Base-by-base conservation (phyloP, 176 grass and related monocot genomes). In the Melocanna baccifera region DNA sequence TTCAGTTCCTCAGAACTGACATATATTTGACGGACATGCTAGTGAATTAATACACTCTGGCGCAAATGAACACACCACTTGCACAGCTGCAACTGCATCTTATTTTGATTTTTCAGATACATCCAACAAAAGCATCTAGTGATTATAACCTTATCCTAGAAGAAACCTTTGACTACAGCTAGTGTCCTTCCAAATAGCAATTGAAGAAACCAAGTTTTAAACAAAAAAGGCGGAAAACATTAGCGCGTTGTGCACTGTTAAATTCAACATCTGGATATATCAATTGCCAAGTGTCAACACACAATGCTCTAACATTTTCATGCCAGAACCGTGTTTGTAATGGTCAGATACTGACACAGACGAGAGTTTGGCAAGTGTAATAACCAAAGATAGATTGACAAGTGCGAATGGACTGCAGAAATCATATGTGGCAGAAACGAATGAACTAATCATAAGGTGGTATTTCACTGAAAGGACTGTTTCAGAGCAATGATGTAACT, bases 21-120 rank as follows among this genome's bases (percentile, higher is more conserved):
- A 68, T 59, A 45, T 46, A 30, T 83, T 83, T 79, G 37, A 57
- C 79, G 40, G 59, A 80, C 29, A 69, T 62, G 62, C 19, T 23
- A 69, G 77, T 76, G 32, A 71, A 52, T 74, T 25, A 12, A 48
- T 45, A 79, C 58, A 73, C 52, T n/a, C 56, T 62, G 64, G 34
- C 6, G 16, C 26, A 88, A 71, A 57, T 57, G 28, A 73, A 45
- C 62, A 65, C 58, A 79, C 4, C 47, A 47, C 23, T 30, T 82
- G 40, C 26, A 59, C 47, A 41, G 51, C 50, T 65, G 40, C 48
- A 71, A 47, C 19, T 36, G 40, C 29, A 26, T 4, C 19, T 6
- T 61, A 8, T 62, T 68, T 50, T 79, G 40, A 48, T 73, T 46
- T 63, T 18, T 32, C 30, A 65, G 28, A n/a, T 59, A 41, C 16